phyloP scores from a whole-genome alignment of 73 alveolate genomes.

The Tetrahymena borealis region DNA sequence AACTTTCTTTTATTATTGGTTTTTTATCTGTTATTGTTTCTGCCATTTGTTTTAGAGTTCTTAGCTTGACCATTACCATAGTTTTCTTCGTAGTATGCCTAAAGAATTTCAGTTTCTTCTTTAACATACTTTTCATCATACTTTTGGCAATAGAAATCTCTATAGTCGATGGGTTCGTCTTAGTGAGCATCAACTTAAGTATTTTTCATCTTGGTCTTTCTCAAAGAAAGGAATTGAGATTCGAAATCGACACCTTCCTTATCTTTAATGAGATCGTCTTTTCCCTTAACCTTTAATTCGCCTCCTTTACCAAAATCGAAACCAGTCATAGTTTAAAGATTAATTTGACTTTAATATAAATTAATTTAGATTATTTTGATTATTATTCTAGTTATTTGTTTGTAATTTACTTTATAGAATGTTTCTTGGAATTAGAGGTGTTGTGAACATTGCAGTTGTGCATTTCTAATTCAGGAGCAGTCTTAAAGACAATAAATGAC shows the following conservation, averaged over 20 bases:
- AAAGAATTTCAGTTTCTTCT: neutral
- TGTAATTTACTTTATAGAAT: neutral
- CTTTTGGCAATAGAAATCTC: constrained; percentile 18
- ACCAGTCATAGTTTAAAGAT: neutral
- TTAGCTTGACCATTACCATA: constrained; percentile 14
- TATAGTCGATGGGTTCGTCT: constrained; percentile 29
- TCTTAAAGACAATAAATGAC: constrained; percentile 11
- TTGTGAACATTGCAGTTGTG: constrained; percentile 4
- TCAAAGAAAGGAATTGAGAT: constrained; percentile 18
- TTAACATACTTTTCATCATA: neutral
- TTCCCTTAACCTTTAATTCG: neutral
- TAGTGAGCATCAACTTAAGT: constrained; percentile 15
- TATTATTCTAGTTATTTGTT: neutral
- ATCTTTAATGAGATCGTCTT: neutral
- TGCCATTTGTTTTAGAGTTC: constrained; percentile 2
- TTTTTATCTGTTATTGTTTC: neutral
- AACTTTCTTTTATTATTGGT: neutral
- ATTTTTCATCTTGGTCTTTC: constrained; percentile 21
- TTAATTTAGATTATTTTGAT: neutral
- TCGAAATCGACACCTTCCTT: constrained; percentile 26
- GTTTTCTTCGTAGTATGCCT: neutral
- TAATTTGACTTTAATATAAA: neutral
- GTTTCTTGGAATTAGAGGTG: neutral
- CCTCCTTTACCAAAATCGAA: neutral
- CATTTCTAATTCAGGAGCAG: constrained; percentile 17